Percentiles rank a stretch among this genome's conserved stretches.
Conservation (phyloP, 352 stramenopile species). For the Paralagenidium karlingii region DNA sequence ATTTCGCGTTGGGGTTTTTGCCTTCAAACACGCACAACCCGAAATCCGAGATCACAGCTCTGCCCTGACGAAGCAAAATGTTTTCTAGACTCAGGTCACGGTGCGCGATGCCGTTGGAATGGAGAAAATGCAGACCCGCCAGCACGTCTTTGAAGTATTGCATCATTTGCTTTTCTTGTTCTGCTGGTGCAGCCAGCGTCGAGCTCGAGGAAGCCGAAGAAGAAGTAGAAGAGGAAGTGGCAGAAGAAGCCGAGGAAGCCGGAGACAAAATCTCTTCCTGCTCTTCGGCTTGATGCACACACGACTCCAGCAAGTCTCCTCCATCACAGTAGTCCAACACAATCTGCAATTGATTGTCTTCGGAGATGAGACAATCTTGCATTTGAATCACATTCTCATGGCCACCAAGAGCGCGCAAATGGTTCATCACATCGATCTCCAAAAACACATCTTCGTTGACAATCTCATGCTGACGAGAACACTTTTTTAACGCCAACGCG, state of each 20-base stretch:
- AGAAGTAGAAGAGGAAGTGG: too few species aligned
- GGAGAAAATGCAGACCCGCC: constrained; percentile 43
- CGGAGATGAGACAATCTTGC: constrained; percentile 49
- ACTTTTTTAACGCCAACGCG: constrained; percentile 30
- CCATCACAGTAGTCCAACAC: constrained; percentile 71
- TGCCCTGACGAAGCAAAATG: constrained; percentile 76
- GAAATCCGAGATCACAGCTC: constrained; percentile 57
- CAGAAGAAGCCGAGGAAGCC: too few species aligned
- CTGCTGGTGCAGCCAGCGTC: too few species aligned
- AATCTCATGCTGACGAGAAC: constrained; percentile 25
- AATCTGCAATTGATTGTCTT: constrained; percentile 35
- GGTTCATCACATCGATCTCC: constrained; percentile 53
- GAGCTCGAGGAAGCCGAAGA: too few species aligned
- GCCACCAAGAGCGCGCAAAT: constrained; percentile 30
- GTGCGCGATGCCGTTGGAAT: constrained; percentile 71
- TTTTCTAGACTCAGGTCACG: constrained; percentile 97
- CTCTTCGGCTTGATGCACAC: constrained; percentile 1
- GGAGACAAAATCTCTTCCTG: background rate
- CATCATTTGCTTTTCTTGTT: too few species aligned
- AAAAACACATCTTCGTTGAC: constrained; percentile 61
- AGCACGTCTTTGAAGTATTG: constrained; percentile 71
- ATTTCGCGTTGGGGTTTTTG: too few species aligned
- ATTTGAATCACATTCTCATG: constrained; percentile 64
- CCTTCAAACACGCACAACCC: constrained; percentile 57
- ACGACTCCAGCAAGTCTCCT: constrained; percentile 57